Evolutionary conservation across 2,329 filamentous ascomycete species (phyloP), one percentile per base, ranked within the genome.

Genomic region (Lachnellula hyalina): DNA sequence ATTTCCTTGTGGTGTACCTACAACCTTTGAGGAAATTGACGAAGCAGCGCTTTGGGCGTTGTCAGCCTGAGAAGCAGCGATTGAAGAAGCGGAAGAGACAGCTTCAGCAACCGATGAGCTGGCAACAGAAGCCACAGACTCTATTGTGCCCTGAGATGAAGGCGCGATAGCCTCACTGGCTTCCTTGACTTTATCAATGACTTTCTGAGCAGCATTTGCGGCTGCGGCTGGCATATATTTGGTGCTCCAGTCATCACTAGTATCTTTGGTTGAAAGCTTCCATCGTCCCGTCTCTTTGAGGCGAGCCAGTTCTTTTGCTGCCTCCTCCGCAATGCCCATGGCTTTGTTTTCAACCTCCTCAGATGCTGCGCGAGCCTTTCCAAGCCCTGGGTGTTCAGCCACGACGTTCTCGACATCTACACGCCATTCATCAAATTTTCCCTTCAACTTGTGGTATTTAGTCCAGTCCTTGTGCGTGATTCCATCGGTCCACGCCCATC

Each of bases 401-500:
- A 90, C 88, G 51, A 92, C 81, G 55, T 84, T 78, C 68, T 90
- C 85, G 47, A 99, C 84, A 63, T 95, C 89, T 36, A 83, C 78
- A 53, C 89, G 87, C 91, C 93, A 96, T 65, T 90, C 84, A 47
- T 87, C 85, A 51, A 96, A 89, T 12, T 88, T 86, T 52, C 81
- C 83, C 74, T 89, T 95, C 55, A 99, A 77, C 56, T 89, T 84
- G 70, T 97, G 91, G 68, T 96, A 99, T 70, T 93, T 94, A 56
- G 87, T 84, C 94, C 94, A 99, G 70, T 99, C 91, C 71, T 95
- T 92, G 77, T 99, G 96, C 1, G 93, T 96, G 58, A 99, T 83
- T 34, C 90, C 90, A 55, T 97, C 91, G 74, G 91, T 94, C 86
- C 90, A 96, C 12, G 93, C 91, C 92, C 94, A 99, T 67, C 68